These are phyloP conservation scores for Rhodotorula sp. DNA, from an alignment of 1,284 basidiomycete species.

Conservation along the genomic window DNA sequence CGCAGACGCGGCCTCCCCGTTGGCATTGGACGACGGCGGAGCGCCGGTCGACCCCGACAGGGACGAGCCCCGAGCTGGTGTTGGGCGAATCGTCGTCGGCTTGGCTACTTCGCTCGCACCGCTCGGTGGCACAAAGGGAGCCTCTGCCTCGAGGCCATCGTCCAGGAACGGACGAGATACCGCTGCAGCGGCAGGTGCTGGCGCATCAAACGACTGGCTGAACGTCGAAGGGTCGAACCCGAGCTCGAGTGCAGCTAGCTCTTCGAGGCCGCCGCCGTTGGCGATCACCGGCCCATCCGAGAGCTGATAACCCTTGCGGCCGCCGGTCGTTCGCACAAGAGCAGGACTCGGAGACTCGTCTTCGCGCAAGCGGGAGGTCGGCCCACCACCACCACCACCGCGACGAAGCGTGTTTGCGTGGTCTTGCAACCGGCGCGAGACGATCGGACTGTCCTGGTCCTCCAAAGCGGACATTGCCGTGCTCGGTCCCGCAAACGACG, in stretches of 20 bases:
- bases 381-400: background rate
- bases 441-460: constrained; percentile 21
- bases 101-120: background rate
- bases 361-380: background rate
- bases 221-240: constrained; percentile 3
- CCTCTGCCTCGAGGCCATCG: background rate
- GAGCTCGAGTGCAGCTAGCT: background rate
- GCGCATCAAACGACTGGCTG: background rate
- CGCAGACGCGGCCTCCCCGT: background rate
- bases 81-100: background rate
- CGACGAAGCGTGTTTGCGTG: background rate
- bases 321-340: background rate
- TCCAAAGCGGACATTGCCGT: background rate
- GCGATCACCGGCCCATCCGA: constrained; percentile 20
- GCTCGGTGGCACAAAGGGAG: background rate
- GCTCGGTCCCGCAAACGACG: constrained; percentile 1
- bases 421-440: constrained; percentile 1
- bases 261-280: background rate
- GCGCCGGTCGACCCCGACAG: background rate
- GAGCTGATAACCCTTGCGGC: constrained; percentile 24
- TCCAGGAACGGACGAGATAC: background rate
- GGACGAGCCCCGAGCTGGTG: constrained; percentile 2
- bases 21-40: background rate
- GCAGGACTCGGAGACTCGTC: background rate
- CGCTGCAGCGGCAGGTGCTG: background rate